Evolutionary conservation across 1,284 basidiomycete species (phyloP).

Genomic region (Sporisorium exsertum): DNA sequence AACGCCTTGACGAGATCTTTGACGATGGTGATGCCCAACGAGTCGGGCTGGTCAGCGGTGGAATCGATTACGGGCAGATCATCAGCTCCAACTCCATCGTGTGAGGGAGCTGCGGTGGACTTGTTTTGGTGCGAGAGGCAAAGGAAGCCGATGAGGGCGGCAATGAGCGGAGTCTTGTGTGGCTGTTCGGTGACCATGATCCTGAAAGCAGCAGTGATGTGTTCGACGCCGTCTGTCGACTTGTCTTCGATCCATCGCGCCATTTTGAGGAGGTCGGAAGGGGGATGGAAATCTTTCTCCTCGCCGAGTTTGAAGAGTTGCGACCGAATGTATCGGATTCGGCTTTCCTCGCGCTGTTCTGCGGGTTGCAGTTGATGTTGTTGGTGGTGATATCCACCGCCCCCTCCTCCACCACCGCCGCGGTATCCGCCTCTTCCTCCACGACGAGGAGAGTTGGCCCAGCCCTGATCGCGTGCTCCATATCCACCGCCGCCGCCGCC

Average conservation of each 20-base stretch:
- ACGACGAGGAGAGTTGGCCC: slow-evolving; percentile 42
- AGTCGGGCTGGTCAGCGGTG: slow-evolving; percentile 12
- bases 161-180: slow-evolving; percentile 57
- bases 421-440: slow-evolving; percentile 35
- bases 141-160: slow-evolving; percentile 64
- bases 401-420: slow-evolving; percentile 19
- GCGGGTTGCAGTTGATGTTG: slow-evolving; percentile 27
- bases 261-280: slow-evolving; percentile 56
- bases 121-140: slow-evolving; percentile 46
- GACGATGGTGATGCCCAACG: slow-evolving; percentile 57
- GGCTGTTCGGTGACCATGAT: slow-evolving; percentile 64
- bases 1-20: slow-evolving; percentile 65
- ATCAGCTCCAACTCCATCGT: slow-evolving; percentile 3
- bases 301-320: slow-evolving; percentile 59
- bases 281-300: slow-evolving; percentile 56
- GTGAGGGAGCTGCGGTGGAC: background rate
- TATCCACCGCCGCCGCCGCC: slow-evolving; percentile 1
- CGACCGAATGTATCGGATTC: slow-evolving; percentile 40
- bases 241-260: slow-evolving; percentile 61
- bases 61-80: slow-evolving; percentile 3
- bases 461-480: slow-evolving; percentile 30
- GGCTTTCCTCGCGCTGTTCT: slow-evolving; percentile 47
- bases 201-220: slow-evolving; percentile 55
- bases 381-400: slow-evolving; percentile 24
- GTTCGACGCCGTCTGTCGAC: slow-evolving; percentile 35